phyloP scores from a whole-genome alignment of 75 land plant species.

The Larix kaempferi region DNA sequence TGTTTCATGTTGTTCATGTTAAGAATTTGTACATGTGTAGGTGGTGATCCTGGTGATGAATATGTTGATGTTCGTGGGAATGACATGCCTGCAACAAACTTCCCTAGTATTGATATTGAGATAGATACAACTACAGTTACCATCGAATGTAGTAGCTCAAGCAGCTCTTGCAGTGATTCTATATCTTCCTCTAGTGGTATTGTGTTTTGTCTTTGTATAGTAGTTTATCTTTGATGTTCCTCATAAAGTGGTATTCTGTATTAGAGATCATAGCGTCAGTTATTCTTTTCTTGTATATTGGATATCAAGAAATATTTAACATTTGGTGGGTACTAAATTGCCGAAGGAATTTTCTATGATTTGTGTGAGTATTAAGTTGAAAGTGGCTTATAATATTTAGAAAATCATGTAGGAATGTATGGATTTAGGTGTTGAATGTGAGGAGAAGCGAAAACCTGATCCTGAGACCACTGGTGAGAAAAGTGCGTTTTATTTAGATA shows the following conservation, averaged over 20 bases:
- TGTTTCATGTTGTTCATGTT: background rate
- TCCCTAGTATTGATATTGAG: conserved; percentile 71
- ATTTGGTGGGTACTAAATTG: background rate
- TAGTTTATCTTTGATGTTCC: too few relatives aligned
- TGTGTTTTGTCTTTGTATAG: too few relatives aligned
- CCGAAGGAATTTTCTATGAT: background rate
- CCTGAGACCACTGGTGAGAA: conserved; percentile 41
- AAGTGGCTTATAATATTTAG: conserved; percentile 9
- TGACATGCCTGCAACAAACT: conserved; percentile 54
- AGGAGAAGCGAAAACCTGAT: conserved; percentile 26
- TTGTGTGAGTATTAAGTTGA: conserved; percentile 18
- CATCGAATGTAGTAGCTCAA: conserved; percentile 21
- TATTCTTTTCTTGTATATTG: background rate
- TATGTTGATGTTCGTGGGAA: conserved; percentile 79
- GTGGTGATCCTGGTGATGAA: conserved; percentile 57
- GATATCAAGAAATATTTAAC: background rate
- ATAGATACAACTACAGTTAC: conserved; percentile 29
- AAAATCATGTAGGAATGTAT: conserved; percentile 31
- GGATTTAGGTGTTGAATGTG: conserved; percentile 28
- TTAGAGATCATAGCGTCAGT: background rate
- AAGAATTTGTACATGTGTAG: conserved; percentile 5
- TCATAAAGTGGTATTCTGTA: too few relatives aligned
- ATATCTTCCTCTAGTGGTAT: conserved; percentile 84
- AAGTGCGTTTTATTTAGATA: conserved; percentile 14
- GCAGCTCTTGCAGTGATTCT: conserved; percentile 67